Evolutionary conservation across 2,329 filamentous ascomycete species (phyloP), one percentile per base, ranked within the genome.

Genomic region (Aspergillus brasiliensis): DNA sequence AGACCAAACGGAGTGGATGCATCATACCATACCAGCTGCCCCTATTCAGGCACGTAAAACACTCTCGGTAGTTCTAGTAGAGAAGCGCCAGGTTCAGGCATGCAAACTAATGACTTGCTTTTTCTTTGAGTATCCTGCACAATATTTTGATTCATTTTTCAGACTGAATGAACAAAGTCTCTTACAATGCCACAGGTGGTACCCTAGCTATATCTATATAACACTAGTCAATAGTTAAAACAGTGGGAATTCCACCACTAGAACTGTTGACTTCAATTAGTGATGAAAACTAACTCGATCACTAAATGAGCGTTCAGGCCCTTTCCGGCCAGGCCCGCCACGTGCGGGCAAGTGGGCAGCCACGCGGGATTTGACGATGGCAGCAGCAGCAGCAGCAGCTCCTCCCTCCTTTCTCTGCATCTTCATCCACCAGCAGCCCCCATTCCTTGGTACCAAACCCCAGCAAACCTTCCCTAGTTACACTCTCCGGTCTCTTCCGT

Each of bases 11-110:
- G 28, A 53, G 51, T 27, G 37, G 28, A 40, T 58, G 56, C 38
- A 58, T 58, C 56, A 58, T 58, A 58, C 40, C 49, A 53, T 44
- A 13, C 34, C 17, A 44, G 19, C 17, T 42, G n/a, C 25, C 46
- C 46, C 46, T 28, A 49, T 49, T 52, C 25, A 21, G 27, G 27
- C 27, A 49, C 21, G 15, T n/a, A 49, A 13, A 13, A 11, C 13
- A 11, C n/a, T n/a, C n/a, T 28, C 8, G 8, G 27, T 28, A 8
- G 27, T 28, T 8, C 8, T 28, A 10, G 5, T 28, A 28, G 10
- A 28, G 3, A 28, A 8, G 8, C 11, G 11, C 31, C 31, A 34
- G 31, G 5, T 34, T 13, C 4, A 34, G 31, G 31, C 31, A 11
- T 34, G 31, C 31, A 34, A 34, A 34, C 31, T 34, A 34, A 34